Evolutionary conservation across 768 basidiomycete genomes (phyloP), one percentile per base, ranked within the genome.

Genomic region (Mrakia hoshinonis): DNA sequence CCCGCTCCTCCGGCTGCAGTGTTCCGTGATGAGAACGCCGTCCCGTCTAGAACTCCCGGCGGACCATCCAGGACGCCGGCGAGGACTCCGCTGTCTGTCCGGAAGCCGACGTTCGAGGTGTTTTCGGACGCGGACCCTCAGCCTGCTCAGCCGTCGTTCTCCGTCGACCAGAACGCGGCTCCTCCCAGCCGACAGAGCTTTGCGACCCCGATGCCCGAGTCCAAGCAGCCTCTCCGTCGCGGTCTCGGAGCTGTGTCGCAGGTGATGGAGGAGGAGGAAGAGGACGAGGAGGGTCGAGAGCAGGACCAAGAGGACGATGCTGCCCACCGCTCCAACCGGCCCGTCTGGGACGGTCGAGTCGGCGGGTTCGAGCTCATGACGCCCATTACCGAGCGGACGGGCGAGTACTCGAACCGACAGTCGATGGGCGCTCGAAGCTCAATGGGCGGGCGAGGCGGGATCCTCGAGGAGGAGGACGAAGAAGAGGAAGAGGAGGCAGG

Each of bases 331-430:
- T 18, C 69, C 61, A 67, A 72, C 74, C 24, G 48, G 43, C 76
- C 54, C 24, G 75, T 48, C 55, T 74, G 64, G 73, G 76, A 48
- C 67, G 76, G 39, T 69, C 74, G 47, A 46, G 74, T 62, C n/a
- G 74, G 74, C 5, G 75, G 73, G 70, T 90, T 97, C 80, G 87
- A 89, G 77, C 87, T 94, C 69, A 93, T 99, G 92, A 98, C 95
- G 11, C 95, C 96, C 3, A 97, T 98, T 79, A 91, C 91, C 15
- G 96, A 99, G 79, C 84, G 94, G 51, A 98, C 96, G 12, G 85
- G 85, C 76, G 96, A 98, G 79, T 94, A 83, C 77, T 85, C 89
- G 3, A 83, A 83, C 39, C 43, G 88, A 86, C 75, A 88, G 86
- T 20, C 82, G 46, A 43, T 24, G 20, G 54, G 38, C 26, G 39